phyloP scores from a whole-genome alignment of 805 yeast species.

The Hyphopichia homilentoma region DNA sequence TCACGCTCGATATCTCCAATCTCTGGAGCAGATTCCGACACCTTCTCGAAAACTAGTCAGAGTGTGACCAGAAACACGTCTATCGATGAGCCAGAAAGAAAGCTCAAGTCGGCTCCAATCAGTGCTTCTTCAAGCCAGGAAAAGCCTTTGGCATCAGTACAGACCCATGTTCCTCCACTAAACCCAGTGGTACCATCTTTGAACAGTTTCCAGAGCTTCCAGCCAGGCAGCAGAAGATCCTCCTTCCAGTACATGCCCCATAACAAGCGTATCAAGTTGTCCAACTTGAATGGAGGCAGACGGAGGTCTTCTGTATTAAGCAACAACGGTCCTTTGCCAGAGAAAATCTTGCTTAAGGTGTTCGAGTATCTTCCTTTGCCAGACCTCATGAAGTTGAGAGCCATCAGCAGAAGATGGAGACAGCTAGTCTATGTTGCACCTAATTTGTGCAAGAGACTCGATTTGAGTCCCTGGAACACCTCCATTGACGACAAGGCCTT shows the following conservation, averaged over 20 bases:
- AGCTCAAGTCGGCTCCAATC: constrained; percentile 3
- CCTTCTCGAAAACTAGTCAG: neutral
- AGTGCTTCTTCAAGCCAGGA: neutral
- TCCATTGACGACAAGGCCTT: constrained; percentile 55
- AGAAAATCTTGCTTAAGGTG: constrained; percentile 49
- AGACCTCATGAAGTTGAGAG: constrained; percentile 55
- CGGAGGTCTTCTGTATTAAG: constrained; percentile 57
- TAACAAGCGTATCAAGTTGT: constrained; percentile 49
- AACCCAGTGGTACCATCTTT: constrained; percentile 35
- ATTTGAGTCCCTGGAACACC: constrained; percentile 61
- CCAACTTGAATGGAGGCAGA: constrained; percentile 38
- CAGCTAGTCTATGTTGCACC: constrained; percentile 58
- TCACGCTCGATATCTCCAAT: constrained; percentile 6
- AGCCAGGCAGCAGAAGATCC: constrained; percentile 1
- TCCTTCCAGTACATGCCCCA: constrained; percentile 54
- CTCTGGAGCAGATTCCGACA: constrained; percentile 1
- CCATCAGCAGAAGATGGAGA: constrained; percentile 66
- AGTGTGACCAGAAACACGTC: neutral
- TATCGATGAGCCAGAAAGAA: constrained; percentile 1
- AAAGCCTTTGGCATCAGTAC: neutral
- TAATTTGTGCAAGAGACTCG: constrained; percentile 47
- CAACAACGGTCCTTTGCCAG: constrained; percentile 56
- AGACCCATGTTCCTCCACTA: constrained; percentile 34
- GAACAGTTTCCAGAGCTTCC: constrained; percentile 25
- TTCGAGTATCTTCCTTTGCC: constrained; percentile 54